A percentile compares a stretch with the other conserved stretches of the same genome.
phyloP scores from a whole-genome alignment of 305 asterid genomes.

The Fraxinus ornus region DNA sequence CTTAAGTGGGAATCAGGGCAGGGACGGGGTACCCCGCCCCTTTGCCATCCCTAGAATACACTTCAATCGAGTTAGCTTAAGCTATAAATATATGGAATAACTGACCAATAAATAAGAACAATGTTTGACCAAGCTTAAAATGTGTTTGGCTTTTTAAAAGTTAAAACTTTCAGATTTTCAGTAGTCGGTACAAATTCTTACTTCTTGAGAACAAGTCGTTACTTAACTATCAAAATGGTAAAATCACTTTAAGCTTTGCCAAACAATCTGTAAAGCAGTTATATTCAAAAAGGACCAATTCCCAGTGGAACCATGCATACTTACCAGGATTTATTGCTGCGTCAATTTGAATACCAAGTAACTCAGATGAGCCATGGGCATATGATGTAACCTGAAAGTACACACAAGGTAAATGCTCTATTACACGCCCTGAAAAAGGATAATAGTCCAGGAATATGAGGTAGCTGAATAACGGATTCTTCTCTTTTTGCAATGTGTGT shows the following conservation, averaged over 20 bases:
- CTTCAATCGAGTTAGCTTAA: background rate
- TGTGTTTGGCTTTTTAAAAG: background rate
- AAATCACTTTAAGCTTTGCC: background rate
- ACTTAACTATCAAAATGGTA: background rate
- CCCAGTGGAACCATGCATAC: slow-evolving; percentile 22
- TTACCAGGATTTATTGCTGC: slow-evolving; percentile 98
- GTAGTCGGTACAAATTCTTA: background rate
- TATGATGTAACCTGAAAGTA: slow-evolving; percentile 85
- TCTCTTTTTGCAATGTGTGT: background rate
- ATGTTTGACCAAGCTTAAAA: background rate
- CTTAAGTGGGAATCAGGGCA: no score
- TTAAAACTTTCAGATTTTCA: background rate
- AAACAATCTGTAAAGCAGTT: background rate
- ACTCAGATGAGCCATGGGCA: slow-evolving; percentile 96
- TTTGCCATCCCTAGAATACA: background rate
- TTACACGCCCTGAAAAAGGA: slow-evolving; percentile 8
- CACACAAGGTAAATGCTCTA: slow-evolving; percentile 16
- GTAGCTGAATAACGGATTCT: background rate
- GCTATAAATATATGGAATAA: slow-evolving; percentile 16
- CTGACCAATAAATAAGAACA: background rate
- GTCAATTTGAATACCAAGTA: slow-evolving; percentile 97
- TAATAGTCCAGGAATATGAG: slow-evolving; percentile 15
- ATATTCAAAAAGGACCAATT: slow-evolving; percentile 3
- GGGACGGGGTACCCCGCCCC: no score
- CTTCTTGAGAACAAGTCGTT: background rate